These are phyloP conservation scores for Ophiostoma ips DNA, from an alignment of 2,329 filamentous ascomycete genomes.

Conservation along the genomic window DNA sequence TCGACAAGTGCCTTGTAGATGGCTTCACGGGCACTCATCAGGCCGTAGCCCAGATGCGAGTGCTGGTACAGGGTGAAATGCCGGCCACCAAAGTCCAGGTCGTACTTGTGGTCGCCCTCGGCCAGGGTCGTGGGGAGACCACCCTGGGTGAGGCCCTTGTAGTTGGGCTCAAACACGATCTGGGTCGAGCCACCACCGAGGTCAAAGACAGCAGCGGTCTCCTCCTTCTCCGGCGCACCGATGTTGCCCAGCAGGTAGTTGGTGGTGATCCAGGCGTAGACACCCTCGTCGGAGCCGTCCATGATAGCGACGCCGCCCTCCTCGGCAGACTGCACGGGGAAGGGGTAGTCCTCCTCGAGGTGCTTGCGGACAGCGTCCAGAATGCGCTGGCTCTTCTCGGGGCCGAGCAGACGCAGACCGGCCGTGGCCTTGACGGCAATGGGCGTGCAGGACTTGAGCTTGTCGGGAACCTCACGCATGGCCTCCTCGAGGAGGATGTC, in stretches of 20 bases:
- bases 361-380: conserved; percentile 70
- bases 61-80: conserved; percentile 94
- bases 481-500: conserved; percentile 81
- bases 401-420: conserved; percentile 74
- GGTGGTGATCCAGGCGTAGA: conserved; percentile 97
- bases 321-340: conserved; percentile 78
- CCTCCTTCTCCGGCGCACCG: conserved; percentile 75
- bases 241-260: conserved; percentile 99
- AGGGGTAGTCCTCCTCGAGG: conserved; percentile 81
- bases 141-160: conserved; percentile 55
- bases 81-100: conserved; percentile 71
- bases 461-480: conserved; percentile 69
- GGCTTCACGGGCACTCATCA: conserved; percentile 86
- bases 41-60: conserved; percentile 89
- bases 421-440: conserved; percentile 97
- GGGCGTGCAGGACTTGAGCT: conserved; percentile 81
- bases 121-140: conserved; percentile 77
- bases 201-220: conserved; percentile 90
- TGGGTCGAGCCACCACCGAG: conserved; percentile 94
- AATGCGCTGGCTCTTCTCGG: conserved; percentile 69
- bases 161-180: conserved; percentile 96
- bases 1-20: conserved; percentile 66
- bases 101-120: conserved; percentile 92
- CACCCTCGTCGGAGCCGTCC: conserved; percentile 93
- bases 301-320: conserved; percentile 89